These are phyloP conservation scores for Myriosclerotinia duriaeana DNA, from an alignment of 2,329 filamentous ascomycete species.

Conservation along the genomic window DNA sequence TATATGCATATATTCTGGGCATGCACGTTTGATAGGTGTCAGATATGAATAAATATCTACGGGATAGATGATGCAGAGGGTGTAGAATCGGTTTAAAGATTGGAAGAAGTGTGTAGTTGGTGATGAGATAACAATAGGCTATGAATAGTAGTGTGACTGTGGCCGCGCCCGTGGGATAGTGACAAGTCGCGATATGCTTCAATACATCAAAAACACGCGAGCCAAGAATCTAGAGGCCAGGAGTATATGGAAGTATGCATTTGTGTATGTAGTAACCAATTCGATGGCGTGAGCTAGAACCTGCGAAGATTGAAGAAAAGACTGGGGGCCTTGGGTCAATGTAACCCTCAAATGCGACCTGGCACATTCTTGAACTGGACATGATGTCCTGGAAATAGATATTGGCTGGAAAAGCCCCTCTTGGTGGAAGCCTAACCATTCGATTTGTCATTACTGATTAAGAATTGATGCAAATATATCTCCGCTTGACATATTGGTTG, in stretches of 20 bases:
- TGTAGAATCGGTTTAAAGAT: not conserved
- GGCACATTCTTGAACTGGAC: not conserved
- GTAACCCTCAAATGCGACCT: not conserved
- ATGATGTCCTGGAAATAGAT: not conserved
- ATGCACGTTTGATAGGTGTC: not conserved
- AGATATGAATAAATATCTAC: not conserved
- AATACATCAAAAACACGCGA: not conserved
- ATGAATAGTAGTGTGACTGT: constrained; percentile 5
- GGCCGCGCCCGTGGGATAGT: not conserved
- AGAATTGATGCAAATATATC: constrained; percentile 7
- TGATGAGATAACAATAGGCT: not conserved
- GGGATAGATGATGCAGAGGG: not conserved
- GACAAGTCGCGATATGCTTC: not conserved
- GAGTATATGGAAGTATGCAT: not conserved
- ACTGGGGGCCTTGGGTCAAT: not conserved
- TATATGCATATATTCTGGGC: not conserved
- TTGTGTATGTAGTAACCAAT: not conserved
- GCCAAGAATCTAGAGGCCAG: not conserved
- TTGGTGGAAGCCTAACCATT: not conserved
- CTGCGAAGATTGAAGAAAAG: not conserved
- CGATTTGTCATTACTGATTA: not conserved
- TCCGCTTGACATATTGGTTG: constrained; percentile 7
- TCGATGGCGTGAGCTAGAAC: not conserved
- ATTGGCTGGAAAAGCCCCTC: not conserved
- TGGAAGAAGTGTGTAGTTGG: not conserved